phyloP scores from a whole-genome alignment of 306 rosid species.

The Coriaria nepalensis region DNA sequence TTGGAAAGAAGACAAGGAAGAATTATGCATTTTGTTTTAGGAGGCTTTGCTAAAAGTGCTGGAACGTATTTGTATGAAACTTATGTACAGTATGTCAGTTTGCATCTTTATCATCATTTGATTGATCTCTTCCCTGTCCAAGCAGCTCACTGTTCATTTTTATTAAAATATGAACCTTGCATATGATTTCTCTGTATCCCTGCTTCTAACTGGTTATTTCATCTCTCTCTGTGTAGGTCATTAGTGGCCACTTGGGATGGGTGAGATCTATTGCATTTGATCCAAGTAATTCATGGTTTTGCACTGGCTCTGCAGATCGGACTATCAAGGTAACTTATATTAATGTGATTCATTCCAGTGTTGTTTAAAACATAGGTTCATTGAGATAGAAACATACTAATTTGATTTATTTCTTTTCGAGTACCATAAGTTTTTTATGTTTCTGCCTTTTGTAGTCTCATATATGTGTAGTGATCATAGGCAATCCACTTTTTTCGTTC shows the following conservation, averaged over 20 bases:
- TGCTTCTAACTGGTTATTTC: neutral
- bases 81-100: neutral
- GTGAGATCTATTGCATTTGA: slow-evolving; percentile 94
- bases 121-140: neutral
- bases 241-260: slow-evolving; percentile 99
- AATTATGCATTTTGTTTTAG: too few species aligned
- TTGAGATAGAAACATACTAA: neutral
- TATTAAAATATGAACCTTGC: neutral
- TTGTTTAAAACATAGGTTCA: neutral
- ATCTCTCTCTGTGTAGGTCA: slow-evolving; percentile 46
- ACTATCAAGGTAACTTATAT: slow-evolving; percentile 66
- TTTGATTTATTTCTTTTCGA: neutral
- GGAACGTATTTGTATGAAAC: neutral
- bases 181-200: neutral
- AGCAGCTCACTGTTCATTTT: neutral
- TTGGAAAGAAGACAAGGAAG: too few species aligned
- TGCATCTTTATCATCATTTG: neutral
- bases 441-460: neutral
- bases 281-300: slow-evolving; percentile 94
- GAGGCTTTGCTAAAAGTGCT: too few species aligned
- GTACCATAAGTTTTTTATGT: neutral
- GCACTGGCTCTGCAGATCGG: slow-evolving; percentile 99
- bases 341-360: slow-evolving; percentile 5
- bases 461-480: neutral
- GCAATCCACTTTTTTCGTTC: too few species aligned